Base-by-base conservation (phyloP, 768 basidiomycete genomes). In the Mycena filopes region DNA sequence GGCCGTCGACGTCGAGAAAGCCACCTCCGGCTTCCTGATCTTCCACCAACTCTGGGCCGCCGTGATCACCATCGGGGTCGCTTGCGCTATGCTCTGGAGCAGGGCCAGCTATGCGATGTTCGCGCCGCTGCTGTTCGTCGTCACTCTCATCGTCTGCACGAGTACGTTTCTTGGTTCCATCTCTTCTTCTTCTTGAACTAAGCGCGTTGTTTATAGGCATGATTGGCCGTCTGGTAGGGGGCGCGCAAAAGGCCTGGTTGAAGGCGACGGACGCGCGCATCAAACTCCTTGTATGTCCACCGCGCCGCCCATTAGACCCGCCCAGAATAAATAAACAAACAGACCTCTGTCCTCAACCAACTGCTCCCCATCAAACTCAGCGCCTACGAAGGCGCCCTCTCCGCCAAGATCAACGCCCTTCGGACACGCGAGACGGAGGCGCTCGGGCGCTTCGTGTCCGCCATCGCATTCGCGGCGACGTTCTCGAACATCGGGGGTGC, bases 1-100 rank as follows among this genome's bases (percentile, higher is more conserved):
- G 63, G 53, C 63, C 16, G 63, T 65, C 20, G 63, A 65, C 56
- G 63, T 66, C 54, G 59, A 66, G 16, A 66, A 61, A n/a, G 65
- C 41, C 20, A 61, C 59, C 41, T 9, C 4, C 20, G 65, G 65
- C 7, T 61, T 66, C 48, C 12, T 21, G 15, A 60, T 42, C 2
- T 43, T 56, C 23, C 65, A 66, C 9, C 59, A 61, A 13, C 65
- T 66, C 38, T 66, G 65, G 65, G 28, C 59, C 8, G 53, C 59
- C 3, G 55, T 60, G 47, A 13, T 55, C 4, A 66, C 59, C 33
- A 56, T 66, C 23, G n/a, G 50, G 28, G 31, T 61, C 26, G 54
- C 65, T 10, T 66, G 59, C 42, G 29, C 26, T 3, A 56, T 66
- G 65, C 43, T 66, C 6, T 66, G 60, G 59, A 5, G 4, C 41